A percentile compares a stretch with the other conserved stretches of the same genome.
phyloP scores from a whole-genome alignment of 352 stramenopile species.

The Pythium folliculosum region DNA sequence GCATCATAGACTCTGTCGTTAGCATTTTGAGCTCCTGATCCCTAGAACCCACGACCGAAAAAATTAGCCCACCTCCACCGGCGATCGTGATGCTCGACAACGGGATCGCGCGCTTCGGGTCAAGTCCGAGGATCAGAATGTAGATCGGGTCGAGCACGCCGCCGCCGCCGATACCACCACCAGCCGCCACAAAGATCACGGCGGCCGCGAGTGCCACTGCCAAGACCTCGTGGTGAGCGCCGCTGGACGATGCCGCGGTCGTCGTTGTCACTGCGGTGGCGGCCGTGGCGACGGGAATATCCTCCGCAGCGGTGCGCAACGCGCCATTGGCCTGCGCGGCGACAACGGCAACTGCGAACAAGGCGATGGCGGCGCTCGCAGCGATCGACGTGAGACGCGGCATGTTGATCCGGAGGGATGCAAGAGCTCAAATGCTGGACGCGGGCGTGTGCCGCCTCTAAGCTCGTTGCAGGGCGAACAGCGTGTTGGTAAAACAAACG shows the following conservation, averaged over 20 bases:
- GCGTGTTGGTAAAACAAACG: not conserved
- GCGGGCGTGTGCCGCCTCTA: not conserved
- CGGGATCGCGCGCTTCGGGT: slow-evolving; percentile 91
- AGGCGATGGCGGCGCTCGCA: not conserved
- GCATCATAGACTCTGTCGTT: slow-evolving; percentile 2
- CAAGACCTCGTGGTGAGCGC: slow-evolving; percentile 38
- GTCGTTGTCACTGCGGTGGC: not conserved
- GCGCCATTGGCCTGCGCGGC: not conserved
- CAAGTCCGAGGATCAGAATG: slow-evolving; percentile 93
- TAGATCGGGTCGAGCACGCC: slow-evolving; percentile 96
- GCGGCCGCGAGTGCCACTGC: slow-evolving; percentile 55
- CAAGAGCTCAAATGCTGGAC: not conserved
- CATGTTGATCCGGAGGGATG: not conserved
- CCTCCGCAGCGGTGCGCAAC: not conserved
- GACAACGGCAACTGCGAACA: not conserved
- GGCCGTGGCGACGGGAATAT: not conserved
- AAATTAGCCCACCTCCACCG: slow-evolving; percentile 41
- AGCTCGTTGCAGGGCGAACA: too few relatives aligned
- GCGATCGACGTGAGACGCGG: not conserved
- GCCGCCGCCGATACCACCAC: slow-evolving; percentile 89
- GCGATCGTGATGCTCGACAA: slow-evolving; percentile 96
- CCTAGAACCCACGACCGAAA: not conserved
- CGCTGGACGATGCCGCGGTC: not conserved
- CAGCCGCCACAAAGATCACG: slow-evolving; percentile 85
- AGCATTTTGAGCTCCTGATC: not conserved